phyloP scores from a whole-genome alignment of 768 basidiomycete genomes.

The Termitomyces sp. region DNA sequence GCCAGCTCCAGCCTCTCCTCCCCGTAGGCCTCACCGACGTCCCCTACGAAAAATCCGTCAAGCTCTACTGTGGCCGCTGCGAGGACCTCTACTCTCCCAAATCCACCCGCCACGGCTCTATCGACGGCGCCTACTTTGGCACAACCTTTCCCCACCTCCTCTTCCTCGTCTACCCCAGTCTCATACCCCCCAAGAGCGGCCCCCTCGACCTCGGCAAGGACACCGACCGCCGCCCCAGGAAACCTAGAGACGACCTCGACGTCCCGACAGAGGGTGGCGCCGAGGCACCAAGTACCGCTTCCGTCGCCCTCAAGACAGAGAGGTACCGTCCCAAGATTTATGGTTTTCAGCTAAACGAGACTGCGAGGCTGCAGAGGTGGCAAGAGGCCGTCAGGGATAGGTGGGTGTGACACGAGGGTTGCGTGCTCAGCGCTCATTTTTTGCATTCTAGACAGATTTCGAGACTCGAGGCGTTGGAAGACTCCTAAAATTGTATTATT shows the following conservation, averaged over 20 bases:
- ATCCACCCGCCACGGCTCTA: constrained; percentile 92
- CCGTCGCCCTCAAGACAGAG: constrained; percentile 84
- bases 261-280: constrained; percentile 53
- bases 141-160: constrained; percentile 96
- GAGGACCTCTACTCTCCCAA: constrained; percentile 99
- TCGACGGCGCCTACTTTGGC: constrained; percentile 98
- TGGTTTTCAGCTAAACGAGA: constrained; percentile 94
- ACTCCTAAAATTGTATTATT: too few relatives aligned
- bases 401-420: too few relatives aligned
- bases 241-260: constrained; percentile 55
- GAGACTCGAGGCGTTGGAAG: constrained; percentile 31
- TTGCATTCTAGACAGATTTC: constrained; percentile 36
- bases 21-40: constrained; percentile 96
- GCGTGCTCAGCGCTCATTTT: too few relatives aligned
- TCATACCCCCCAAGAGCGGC: constrained; percentile 80
- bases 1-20: constrained; percentile 90
- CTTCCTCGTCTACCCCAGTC: constrained; percentile 93
- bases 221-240: too few relatives aligned
- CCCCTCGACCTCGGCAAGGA: constrained; percentile 29
- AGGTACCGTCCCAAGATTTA: constrained; percentile 91
- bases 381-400: constrained; percentile 89
- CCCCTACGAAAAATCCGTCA: constrained; percentile 98
- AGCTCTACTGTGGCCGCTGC: constrained; percentile 96
- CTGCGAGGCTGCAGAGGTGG: constrained; percentile 91
- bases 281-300: constrained; percentile 71